A percentile compares a stretch with the other conserved stretches of the same genome.
These are phyloP conservation scores for Tricholoma sp. DNA, from an alignment of 768 basidiomycete species.

Conservation along the genomic window DNA sequence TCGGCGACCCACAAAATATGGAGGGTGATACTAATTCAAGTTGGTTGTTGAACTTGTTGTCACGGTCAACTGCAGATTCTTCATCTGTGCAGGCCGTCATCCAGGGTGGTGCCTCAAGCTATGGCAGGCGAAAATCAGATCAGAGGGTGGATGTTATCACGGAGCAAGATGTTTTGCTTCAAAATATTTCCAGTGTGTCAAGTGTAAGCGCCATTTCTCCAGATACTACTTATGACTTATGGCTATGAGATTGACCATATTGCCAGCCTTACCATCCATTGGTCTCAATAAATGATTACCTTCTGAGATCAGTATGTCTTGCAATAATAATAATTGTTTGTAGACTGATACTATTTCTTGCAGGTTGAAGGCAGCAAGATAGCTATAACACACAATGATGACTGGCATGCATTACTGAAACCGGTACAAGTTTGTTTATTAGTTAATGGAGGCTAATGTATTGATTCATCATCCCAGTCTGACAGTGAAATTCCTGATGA, in stretches of 20 bases:
- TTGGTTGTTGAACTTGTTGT: too few species aligned
- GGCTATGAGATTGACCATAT: too few species aligned
- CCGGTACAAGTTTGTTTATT: not conserved
- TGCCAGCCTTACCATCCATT: slow-evolving; percentile 13
- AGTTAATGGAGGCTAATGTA: not conserved
- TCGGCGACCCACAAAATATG: slow-evolving; percentile 6
- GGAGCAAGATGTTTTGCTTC: not conserved
- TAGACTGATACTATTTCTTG: not conserved
- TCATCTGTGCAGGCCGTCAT: not conserved
- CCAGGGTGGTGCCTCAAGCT: not conserved
- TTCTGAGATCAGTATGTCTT: slow-evolving; percentile 7
- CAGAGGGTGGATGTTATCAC: not conserved
- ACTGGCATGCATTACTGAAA: slow-evolving; percentile 10
- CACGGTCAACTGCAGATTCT: not conserved
- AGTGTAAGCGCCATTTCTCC: not conserved
- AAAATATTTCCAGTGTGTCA: not conserved
- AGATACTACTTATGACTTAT: not conserved
- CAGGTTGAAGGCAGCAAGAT: slow-evolving; percentile 1
- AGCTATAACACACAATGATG: slow-evolving; percentile 15
- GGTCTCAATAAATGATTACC: slow-evolving; percentile 9
- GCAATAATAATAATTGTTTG: not conserved
- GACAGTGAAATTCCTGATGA: not conserved
- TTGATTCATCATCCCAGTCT: not conserved
- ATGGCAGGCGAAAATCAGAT: not conserved
- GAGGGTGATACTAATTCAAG: not conserved